Base-by-base conservation (phyloP, 1,139 yeast genomes). In the Sporopachydermia cereana region DNA sequence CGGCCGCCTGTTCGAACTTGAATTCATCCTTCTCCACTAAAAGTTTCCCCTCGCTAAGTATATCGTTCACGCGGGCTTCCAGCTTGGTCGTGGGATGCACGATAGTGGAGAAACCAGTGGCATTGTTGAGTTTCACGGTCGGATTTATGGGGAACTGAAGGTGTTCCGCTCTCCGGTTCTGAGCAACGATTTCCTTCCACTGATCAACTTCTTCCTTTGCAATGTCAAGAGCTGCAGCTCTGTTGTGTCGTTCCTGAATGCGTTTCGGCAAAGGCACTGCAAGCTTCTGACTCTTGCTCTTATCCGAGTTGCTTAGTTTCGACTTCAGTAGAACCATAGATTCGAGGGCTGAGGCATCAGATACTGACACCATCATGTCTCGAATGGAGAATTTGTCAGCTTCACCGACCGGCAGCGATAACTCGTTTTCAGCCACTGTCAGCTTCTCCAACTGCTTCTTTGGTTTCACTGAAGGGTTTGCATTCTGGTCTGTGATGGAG, bases 221-320 rank as follows among this genome's bases (percentile, higher is more conserved):
- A 27, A 91, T 74, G 46, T 84, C 94, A 58, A 84, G 89, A 0
- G 98, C 98, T 1, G 93, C 97, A 50, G 72, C 73, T 58, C 98
- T 76, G 54, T 89, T 96, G 53, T 84, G 76, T 57, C 94, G 77
- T 54, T 84, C 76, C 62, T 88, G 95, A 47, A 91, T 80, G 53
- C 94, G 74, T 54, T 76, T 77, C 1, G 97, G 95, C 46, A 88
- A 68, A 2, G 98, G 97, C 12, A 88, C 80, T 1, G 82, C 73
- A 46, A 88, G 67, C 1, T 93, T 69, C 49, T 69, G 67, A 14
- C 68, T 57, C 41, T 57, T 20, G 43, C 7, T 54, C 21, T 58
- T 52, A 12, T 50, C 52, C 34, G 51, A 46, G 2, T 57, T 7
- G 30, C 12, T n/a, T 3, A 61, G 62, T 29, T 65, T 68, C 45